Evolutionary conservation across 2,329 filamentous ascomycete genomes (phyloP).

Genomic region (Curvularia sp.): DNA sequence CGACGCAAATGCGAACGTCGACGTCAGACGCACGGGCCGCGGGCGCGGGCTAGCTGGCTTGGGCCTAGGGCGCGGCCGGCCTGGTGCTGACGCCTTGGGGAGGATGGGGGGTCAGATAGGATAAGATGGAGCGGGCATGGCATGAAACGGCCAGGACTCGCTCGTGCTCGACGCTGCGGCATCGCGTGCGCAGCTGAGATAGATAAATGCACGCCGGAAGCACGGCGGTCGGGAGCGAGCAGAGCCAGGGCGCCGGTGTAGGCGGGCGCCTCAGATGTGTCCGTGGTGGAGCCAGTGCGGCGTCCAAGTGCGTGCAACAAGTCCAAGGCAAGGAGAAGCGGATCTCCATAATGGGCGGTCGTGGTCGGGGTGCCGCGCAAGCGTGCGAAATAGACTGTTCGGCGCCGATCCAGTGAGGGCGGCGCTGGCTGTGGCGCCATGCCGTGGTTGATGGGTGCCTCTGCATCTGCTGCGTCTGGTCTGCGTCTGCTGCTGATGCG

Average conservation of each 20-base stretch:
- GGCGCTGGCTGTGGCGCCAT: background rate
- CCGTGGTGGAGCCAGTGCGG: background rate
- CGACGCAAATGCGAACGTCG: constrained; percentile 26
- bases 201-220: no score
- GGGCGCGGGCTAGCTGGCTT: constrained; percentile 13
- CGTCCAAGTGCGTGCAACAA: no score
- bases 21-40: constrained; percentile 36
- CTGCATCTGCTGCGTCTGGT: background rate
- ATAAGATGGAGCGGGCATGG: no score
- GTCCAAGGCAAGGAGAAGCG: background rate
- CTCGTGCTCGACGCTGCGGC: no score
- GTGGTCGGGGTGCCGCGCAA: constrained; percentile 20
- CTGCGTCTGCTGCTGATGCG: background rate
- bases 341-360: constrained; percentile 15
- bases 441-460: background rate
- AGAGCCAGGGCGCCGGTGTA: background rate
- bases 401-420: constrained; percentile 4
- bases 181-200: no score
- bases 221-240: no score
- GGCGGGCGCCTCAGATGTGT: background rate
- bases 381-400: constrained; percentile 1
- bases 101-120: no score
- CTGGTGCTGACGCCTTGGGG: constrained; percentile 19
- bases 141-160: no score
- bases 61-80: constrained; percentile 1